Evolutionary conservation across 176 grass and related monocot species (phyloP).

Genomic region (Microstegium vimineum): DNA sequence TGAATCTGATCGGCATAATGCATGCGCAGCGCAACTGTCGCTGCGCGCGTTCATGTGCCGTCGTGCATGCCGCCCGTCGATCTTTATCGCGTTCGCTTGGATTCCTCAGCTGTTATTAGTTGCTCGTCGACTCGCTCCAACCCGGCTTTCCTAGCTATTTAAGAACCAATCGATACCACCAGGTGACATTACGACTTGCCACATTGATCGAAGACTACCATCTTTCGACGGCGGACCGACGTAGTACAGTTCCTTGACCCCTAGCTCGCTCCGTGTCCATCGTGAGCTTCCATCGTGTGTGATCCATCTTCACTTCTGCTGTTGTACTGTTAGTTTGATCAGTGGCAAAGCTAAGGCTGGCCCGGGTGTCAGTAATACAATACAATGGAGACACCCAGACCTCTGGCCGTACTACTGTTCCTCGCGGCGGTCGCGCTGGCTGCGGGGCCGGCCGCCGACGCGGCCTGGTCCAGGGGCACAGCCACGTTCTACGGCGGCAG

Average conservation of each 20-base stretch:
- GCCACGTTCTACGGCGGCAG: constrained; percentile 82
- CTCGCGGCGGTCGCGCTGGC: constrained; percentile 4
- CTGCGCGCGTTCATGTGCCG: constrained; percentile 33
- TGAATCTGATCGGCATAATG: neutral
- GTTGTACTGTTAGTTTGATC: neutral
- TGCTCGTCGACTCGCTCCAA: neutral
- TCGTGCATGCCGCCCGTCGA: neutral
- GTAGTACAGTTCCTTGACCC: neutral
- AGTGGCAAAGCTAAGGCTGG: neutral
- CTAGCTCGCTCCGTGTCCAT: too few relatives aligned
- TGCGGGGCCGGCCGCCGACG: constrained; percentile 1
- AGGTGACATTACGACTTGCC: too few relatives aligned
- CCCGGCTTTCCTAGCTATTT: neutral
- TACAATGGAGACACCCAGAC: constrained; percentile 17
- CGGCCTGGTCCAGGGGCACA: constrained; percentile 21
- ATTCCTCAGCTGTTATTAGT: neutral
- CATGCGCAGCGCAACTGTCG: constrained; percentile 27
- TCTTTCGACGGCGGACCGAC: neutral
- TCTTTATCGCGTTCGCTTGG: neutral
- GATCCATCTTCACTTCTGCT: neutral
- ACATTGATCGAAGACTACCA: neutral
- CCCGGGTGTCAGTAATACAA: too few relatives aligned
- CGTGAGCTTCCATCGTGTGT: neutral
- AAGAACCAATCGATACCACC: neutral
- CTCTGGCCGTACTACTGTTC: neutral